Base-by-base conservation (phyloP, 352 stramenopile genomes). In the Phytophthora aleatoria region DNA sequence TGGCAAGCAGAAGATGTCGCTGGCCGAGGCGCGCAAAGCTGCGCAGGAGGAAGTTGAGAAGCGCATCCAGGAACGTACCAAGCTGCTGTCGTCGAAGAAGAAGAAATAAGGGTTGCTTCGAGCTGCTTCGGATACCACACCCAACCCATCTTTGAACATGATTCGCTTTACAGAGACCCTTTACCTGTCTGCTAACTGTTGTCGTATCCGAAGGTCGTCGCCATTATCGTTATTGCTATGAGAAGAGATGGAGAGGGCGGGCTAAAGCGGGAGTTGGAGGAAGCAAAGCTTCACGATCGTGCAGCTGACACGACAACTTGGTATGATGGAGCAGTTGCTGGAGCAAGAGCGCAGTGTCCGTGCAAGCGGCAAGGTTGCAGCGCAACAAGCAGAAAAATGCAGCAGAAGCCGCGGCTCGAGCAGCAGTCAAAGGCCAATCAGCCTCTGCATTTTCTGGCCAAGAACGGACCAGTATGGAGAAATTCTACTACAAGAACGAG, bases 11-110 rank as follows among this genome's bases (percentile, higher is more conserved):
- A 83, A 83, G 52, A 85, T 83, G 74, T 77, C 78, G 15, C 43
- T 92, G 35, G 85, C 79, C 26, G 79, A 91, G 42, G 85, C 81
- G 10, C 77, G 83, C 36, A 80, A 78, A 36, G 83, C 81, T 20
- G 85, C 85, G n/a, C 83, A 90, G 56, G 79, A 89, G 30, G 83
- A 90, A n/a, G 76, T 92, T 10, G 80, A 87, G 33, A 74, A 76
- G 33, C 83, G 85, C 10, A 85, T 88, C 15, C 77, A 92, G 48
- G 83, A 87, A 47, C 85, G 85, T 39, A 63, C 81, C 27, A 84
- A 79, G 45, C 57, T 71, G 30, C 60, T 94, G 9, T 74, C 77
- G 27, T 73, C 77, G 8, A 91, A 90, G 63, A 91, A 91, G 75
- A 90, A 91, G 50, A 82, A 88, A 61, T 87, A 71, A 69, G 39